Evolutionary conservation across 2,329 filamentous ascomycete species (phyloP).

Genomic region (Aspergillus latus): DNA sequence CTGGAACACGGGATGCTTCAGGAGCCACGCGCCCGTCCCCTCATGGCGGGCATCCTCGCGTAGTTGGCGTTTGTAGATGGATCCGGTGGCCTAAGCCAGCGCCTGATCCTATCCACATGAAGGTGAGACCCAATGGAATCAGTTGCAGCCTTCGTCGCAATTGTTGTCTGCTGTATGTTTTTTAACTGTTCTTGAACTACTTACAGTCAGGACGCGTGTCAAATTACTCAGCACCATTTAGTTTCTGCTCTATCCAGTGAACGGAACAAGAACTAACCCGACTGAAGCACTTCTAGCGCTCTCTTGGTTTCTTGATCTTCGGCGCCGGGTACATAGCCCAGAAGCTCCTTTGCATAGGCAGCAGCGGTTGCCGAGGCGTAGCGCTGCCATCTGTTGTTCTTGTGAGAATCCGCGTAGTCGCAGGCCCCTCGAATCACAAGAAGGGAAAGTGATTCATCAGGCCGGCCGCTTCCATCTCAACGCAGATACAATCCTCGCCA

Average conservation of each 20-base stretch:
- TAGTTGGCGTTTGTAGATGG: neutral
- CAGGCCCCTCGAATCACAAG: neutral
- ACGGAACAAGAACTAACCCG: too few species aligned
- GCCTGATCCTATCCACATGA: neutral
- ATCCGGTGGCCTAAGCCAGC: neutral
- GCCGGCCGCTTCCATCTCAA: neutral
- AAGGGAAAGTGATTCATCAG: neutral
- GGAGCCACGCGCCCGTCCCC: neutral
- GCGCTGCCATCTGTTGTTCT: neutral
- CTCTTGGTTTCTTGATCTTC: neutral
- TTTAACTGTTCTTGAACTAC: too few species aligned
- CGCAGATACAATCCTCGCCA: neutral
- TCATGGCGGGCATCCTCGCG: neutral
- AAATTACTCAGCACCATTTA: too few species aligned
- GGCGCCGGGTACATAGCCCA: neutral
- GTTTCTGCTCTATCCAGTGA: too few species aligned
- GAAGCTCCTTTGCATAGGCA: neutral
- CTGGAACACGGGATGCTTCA: neutral
- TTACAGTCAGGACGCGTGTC: too few species aligned
- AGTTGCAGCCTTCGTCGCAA: too few species aligned
- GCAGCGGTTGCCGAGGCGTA: neutral
- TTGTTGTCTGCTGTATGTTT: too few species aligned
- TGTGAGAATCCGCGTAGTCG: neutral
- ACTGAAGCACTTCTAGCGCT: too few species aligned
- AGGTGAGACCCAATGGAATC: too few species aligned